A percentile compares a stretch with the other conserved stretches of the same genome.
phyloP scores from a whole-genome alignment of 1,284 basidiomycete genomes.

The Omphalotus olearius region DNA sequence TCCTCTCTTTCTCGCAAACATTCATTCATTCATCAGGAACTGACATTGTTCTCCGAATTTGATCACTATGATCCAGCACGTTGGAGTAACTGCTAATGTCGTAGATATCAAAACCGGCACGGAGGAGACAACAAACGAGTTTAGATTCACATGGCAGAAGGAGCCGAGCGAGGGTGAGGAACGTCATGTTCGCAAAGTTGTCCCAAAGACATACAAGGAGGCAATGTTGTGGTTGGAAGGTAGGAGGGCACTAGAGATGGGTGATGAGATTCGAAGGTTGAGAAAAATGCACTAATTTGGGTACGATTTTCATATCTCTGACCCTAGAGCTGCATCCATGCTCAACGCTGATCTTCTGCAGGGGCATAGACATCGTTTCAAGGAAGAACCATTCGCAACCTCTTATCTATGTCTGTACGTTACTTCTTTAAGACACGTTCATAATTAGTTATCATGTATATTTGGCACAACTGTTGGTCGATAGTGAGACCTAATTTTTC shows the following conservation, averaged over 20 bases:
- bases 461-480: too few relatives aligned
- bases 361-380: too few relatives aligned
- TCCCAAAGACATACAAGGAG: conserved; percentile 73
- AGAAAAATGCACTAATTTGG: conserved; percentile 11
- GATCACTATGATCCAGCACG: conserved; percentile 35
- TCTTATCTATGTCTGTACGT: too few relatives aligned
- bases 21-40: conserved; percentile 12
- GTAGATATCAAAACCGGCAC: conserved; percentile 69
- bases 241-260: conserved; percentile 60
- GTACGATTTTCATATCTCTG: too few relatives aligned
- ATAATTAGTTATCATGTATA: too few relatives aligned
- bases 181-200: conserved; percentile 40
- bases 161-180: conserved; percentile 34
- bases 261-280: conserved; percentile 48
- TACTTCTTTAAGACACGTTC: too few relatives aligned
- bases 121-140: conserved; percentile 68
- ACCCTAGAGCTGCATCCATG: too few relatives aligned
- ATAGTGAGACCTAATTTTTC: too few relatives aligned
- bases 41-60: conserved; percentile 20
- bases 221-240: conserved; percentile 83
- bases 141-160: conserved; percentile 64
- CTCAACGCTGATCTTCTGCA: too few relatives aligned
- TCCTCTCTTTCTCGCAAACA: conserved; percentile 10
- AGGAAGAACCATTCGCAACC: too few relatives aligned
- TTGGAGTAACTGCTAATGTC: conserved; percentile 73